Evolutionary conservation across 176 grass and related monocot genomes (phyloP).

Genomic region (Oryza brachyantha): DNA sequence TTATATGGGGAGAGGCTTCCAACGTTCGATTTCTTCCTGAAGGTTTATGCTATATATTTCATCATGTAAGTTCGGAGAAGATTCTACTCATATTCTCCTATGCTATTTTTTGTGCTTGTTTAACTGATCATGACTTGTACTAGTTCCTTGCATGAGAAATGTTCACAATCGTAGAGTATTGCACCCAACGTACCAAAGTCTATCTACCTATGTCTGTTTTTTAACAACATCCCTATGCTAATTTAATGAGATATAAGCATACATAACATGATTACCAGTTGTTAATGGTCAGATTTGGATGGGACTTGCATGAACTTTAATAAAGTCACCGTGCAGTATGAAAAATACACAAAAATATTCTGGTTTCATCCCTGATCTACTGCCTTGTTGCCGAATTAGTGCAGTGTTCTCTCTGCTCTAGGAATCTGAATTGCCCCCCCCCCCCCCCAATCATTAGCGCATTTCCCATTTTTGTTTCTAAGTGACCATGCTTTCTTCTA

Average conservation of each 20-base stretch:
- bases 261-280: too few species aligned
- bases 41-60: conserved; percentile 92
- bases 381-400: neutral
- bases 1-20: conserved; percentile 98
- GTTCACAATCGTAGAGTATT: neutral
- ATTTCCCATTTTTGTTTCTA: neutral
- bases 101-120: conserved; percentile 8
- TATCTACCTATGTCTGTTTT: neutral
- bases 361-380: neutral
- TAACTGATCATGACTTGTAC: neutral
- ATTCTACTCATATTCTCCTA: neutral
- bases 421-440: neutral
- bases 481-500: neutral
- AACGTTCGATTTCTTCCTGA: conserved; percentile 91
- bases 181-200: neutral
- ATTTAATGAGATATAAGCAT: neutral
- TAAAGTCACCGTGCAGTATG: neutral
- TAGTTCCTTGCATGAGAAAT: neutral
- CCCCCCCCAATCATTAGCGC: neutral
- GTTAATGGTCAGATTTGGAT: neutral
- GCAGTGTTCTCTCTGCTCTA: neutral
- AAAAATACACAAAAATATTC: neutral
- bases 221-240: neutral
- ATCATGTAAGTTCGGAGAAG: conserved; percentile 70
- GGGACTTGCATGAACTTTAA: neutral